Evolutionary conservation across 805 yeast genomes (phyloP).

Genomic region (Spathaspora gorwiae): DNA sequence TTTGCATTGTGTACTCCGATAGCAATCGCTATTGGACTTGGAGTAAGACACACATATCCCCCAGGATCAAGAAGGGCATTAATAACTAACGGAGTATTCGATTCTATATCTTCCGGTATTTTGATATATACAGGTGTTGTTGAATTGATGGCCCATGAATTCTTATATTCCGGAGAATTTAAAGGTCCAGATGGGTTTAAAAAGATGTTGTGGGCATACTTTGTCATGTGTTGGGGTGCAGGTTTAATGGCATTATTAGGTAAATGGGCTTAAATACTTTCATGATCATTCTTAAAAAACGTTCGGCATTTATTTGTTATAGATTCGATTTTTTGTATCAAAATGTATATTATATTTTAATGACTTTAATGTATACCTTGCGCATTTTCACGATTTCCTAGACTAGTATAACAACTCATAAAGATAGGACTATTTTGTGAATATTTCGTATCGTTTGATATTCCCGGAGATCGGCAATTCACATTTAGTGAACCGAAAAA

Average conservation of each 20-base stretch:
- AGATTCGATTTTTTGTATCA: background rate
- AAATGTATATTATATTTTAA: too few species aligned
- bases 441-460: too few species aligned
- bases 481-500: background rate
- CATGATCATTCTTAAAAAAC: background rate
- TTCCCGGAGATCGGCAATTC: background rate
- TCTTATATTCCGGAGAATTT: slow-evolving; percentile 57
- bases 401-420: too few species aligned
- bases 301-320: background rate
- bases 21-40: slow-evolving; percentile 75
- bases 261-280: slow-evolving; percentile 36
- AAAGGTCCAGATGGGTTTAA: slow-evolving; percentile 53
- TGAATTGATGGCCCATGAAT: slow-evolving; percentile 77
- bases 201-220: slow-evolving; percentile 48
- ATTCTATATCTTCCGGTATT: slow-evolving; percentile 74
- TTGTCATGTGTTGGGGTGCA: slow-evolving; percentile 60
- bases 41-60: slow-evolving; percentile 59
- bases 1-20: slow-evolving; percentile 64
- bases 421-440: too few species aligned
- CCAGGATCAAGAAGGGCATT: slow-evolving; percentile 56
- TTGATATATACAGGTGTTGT: slow-evolving; percentile 72
- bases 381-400: too few species aligned
- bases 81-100: slow-evolving; percentile 68
- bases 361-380: too few species aligned
- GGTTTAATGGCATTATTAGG: slow-evolving; percentile 76